Conservation (phyloP, 1,284 basidiomycete species). For the Laetiporus sulphureus region DNA sequence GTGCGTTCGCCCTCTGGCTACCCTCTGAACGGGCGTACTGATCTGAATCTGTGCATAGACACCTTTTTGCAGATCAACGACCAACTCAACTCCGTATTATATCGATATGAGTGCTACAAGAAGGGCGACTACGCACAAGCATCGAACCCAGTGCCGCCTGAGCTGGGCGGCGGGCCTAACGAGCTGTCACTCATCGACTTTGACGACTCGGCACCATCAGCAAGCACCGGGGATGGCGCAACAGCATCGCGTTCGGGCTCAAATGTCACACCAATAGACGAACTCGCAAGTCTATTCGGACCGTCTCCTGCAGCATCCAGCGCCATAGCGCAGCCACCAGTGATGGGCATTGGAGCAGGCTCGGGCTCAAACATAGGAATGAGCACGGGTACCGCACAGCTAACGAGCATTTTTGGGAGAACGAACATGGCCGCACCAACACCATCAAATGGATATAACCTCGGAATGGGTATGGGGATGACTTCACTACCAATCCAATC, state of each 20-base stretch:
- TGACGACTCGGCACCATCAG: constrained; percentile 48
- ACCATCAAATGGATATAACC: constrained; percentile 5
- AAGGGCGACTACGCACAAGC: constrained; percentile 76
- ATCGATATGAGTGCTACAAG: constrained; percentile 89
- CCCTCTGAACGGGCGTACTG: too few species aligned
- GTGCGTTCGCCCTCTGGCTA: too few species aligned
- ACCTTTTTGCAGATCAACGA: constrained; percentile 96
- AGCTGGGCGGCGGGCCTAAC: constrained; percentile 34
- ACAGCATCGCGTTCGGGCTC: too few species aligned
- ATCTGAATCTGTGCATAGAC: constrained; percentile 39
- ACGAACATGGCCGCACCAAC: constrained; percentile 8
- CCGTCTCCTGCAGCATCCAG: constrained; percentile 9
- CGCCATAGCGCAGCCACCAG: constrained; percentile 4
- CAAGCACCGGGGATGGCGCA: too few species aligned
- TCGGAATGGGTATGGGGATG: constrained; percentile 10
- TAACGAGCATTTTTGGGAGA: constrained; percentile 3
- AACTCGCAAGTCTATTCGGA: constrained; percentile 45
- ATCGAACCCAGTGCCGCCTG: constrained; percentile 56
- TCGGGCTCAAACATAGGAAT: constrained; percentile 5
- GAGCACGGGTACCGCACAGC: constrained; percentile 2
- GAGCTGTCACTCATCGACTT: constrained; percentile 66
- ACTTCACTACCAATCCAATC: too few species aligned
- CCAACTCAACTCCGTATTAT: constrained; percentile 89
- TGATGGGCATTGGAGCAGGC: not conserved
- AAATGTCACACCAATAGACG: constrained; percentile 32